Percentiles rank a stretch among this genome's conserved stretches.
phyloP scores from a whole-genome alignment of 306 rosid genomes.

The Elaeagnus macrophylla region DNA sequence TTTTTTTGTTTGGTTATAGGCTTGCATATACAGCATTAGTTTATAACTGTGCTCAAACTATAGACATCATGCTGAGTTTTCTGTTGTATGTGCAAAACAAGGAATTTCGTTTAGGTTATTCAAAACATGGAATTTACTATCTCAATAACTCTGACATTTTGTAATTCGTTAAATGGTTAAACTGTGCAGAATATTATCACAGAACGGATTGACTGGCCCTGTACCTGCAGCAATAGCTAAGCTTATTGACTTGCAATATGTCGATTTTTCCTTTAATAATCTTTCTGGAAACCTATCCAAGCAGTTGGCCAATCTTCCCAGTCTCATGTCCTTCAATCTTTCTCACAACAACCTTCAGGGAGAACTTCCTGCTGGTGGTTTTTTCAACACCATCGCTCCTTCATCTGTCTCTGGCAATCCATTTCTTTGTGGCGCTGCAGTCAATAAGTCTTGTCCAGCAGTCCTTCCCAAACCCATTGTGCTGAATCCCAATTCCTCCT shows the following conservation, averaged over 20 bases:
- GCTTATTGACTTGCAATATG: constrained; percentile 55
- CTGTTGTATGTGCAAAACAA: too few relatives aligned
- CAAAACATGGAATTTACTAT: background rate
- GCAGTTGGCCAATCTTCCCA: constrained; percentile 82
- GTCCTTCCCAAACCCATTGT: constrained; percentile 96
- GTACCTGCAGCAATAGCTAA: constrained; percentile 71
- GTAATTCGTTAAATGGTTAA: constrained; percentile 1
- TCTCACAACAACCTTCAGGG: constrained; percentile 92
- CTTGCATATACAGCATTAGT: too few relatives aligned
- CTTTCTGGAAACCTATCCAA: constrained; percentile 74
- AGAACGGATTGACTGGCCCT: constrained; percentile 52
- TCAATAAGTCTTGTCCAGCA: constrained; percentile 68
- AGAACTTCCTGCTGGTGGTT: constrained; percentile 82
- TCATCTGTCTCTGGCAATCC: constrained; percentile 75
- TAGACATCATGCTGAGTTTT: too few relatives aligned
- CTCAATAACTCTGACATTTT: background rate
- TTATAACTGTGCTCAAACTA: too few relatives aligned
- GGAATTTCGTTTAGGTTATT: too few relatives aligned
- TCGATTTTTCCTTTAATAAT: constrained; percentile 70
- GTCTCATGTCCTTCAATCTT: constrained; percentile 63
- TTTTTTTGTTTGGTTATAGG: too few relatives aligned
- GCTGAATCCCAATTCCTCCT: constrained; percentile 77
- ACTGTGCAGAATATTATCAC: constrained; percentile 54
- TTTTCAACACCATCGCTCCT: constrained; percentile 83
- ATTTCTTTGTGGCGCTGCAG: constrained; percentile 79